phyloP scores from a whole-genome alignment of 2,329 filamentous ascomycete genomes.

The Bipolaris victoriae region DNA sequence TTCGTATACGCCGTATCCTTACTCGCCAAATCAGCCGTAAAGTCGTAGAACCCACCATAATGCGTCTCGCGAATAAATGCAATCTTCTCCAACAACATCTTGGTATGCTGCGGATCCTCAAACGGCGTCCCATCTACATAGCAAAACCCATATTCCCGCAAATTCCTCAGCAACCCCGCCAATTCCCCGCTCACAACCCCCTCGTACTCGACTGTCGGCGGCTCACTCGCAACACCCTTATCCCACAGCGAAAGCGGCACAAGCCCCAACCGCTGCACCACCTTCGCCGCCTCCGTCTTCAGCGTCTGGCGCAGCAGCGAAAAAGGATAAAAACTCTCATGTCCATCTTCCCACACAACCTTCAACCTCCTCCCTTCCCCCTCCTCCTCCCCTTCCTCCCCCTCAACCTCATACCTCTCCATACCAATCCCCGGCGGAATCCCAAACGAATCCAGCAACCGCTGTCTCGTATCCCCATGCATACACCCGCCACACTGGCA shows the following conservation, averaged over 20 bases:
- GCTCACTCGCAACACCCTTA: conserved; percentile 35
- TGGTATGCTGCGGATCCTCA: conserved; percentile 61
- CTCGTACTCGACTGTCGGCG: conserved; percentile 56
- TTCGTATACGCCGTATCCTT: conserved; percentile 94
- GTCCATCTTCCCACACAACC: conserved; percentile 61
- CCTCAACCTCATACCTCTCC: conserved; percentile 16
- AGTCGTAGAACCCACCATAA: conserved; percentile 87
- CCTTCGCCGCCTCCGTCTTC: conserved; percentile 49
- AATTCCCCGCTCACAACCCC: conserved; percentile 30
- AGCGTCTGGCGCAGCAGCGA: conserved; percentile 60
- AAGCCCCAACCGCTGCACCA: conserved; percentile 36
- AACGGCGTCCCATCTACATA: conserved; percentile 74
- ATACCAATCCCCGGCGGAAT: conserved; percentile 42
- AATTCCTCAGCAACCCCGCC: conserved; percentile 64
- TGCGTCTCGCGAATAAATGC: conserved; percentile 89
- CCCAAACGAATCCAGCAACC: conserved; percentile 70
- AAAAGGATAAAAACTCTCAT: conserved; percentile 71
- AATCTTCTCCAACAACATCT: conserved; percentile 78
- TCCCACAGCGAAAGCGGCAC: conserved; percentile 50
- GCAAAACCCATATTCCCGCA: conserved; percentile 74
- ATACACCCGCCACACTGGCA: conserved; percentile 72
- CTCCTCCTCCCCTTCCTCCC: background rate
- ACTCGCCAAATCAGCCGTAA: conserved; percentile 83
- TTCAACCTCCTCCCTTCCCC: conserved; percentile 16
- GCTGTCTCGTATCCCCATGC: conserved; percentile 73